These are phyloP conservation scores for Quercus bicolor DNA, from an alignment of 306 rosid species.

Conservation along the genomic window DNA sequence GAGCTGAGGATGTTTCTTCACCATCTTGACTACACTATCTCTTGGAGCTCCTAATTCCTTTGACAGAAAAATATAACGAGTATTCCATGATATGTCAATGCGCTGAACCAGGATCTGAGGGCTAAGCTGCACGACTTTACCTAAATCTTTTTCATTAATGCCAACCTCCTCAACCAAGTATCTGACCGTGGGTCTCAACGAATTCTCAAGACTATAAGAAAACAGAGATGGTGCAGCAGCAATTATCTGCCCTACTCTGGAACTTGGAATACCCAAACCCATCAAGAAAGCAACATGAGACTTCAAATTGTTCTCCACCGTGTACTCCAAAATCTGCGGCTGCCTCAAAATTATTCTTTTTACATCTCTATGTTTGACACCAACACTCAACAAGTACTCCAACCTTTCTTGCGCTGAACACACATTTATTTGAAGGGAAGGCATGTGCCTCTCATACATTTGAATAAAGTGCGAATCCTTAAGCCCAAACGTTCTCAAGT, in stretches of 20 bases:
- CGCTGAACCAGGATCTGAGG: conserved; percentile 94
- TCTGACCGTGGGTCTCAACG: conserved; percentile 80
- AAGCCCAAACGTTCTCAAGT: conserved; percentile 79
- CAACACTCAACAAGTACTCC: conserved; percentile 83
- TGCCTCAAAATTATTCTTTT: conserved; percentile 84
- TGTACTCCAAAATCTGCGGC: conserved; percentile 82
- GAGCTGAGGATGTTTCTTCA: conserved; percentile 89
- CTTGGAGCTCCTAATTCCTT: conserved; percentile 90
- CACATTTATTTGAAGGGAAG: conserved; percentile 81
- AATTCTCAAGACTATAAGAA: conserved; percentile 87
- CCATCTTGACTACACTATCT: conserved; percentile 93
- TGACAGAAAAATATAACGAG: conserved; percentile 70
- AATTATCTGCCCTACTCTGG: conserved; percentile 84
- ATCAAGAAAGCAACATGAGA: conserved; percentile 75
- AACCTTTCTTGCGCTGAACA: conserved; percentile 82
- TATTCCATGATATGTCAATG: conserved; percentile 80
- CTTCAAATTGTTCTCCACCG: conserved; percentile 85
- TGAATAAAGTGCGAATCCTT: conserved; percentile 91
- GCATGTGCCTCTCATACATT: conserved; percentile 89
- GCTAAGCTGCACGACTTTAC: conserved; percentile 92
- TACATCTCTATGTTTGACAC: conserved; percentile 82
- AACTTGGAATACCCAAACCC: conserved; percentile 72
- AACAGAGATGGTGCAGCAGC: conserved; percentile 77
- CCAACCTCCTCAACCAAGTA: conserved; percentile 95
- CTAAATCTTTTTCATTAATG: conserved; percentile 81